Conservation (phyloP, 805 yeast genomes). For the Pichia scutulata region DNA sequence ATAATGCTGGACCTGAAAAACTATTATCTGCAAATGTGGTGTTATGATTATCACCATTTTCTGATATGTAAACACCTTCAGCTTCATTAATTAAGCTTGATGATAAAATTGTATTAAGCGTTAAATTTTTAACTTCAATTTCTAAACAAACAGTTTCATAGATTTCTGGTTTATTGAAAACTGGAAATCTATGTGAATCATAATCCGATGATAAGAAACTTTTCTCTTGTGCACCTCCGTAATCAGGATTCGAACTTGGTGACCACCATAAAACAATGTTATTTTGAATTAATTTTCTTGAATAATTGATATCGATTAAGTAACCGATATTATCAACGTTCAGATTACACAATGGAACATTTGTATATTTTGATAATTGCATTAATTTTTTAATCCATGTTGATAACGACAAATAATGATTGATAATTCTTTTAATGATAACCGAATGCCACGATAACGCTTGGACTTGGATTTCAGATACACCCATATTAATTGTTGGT, state of each 20-base stretch:
- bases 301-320: slow-evolving; percentile 79
- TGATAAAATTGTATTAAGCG: slow-evolving; percentile 79
- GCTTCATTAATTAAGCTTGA: slow-evolving; percentile 80
- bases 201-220: slow-evolving; percentile 36
- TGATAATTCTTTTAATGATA: slow-evolving; percentile 55
- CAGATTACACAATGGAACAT: slow-evolving; percentile 81
- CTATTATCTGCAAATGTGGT: slow-evolving; percentile 69
- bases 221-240: slow-evolving; percentile 74
- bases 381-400: slow-evolving; percentile 64
- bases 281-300: slow-evolving; percentile 59
- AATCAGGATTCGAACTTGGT: slow-evolving; percentile 67
- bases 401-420: slow-evolving; percentile 66
- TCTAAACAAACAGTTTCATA: slow-evolving; percentile 76
- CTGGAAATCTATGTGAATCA: slow-evolving; percentile 57
- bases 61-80: slow-evolving; percentile 75
- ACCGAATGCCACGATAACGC: slow-evolving; percentile 77
- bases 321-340: slow-evolving; percentile 70
- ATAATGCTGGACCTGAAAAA: slow-evolving; percentile 67
- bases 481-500: slow-evolving; percentile 56
- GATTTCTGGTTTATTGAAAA: slow-evolving; percentile 68
- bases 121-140: slow-evolving; percentile 66
- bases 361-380: slow-evolving; percentile 59
- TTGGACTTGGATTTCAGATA: slow-evolving; percentile 54
- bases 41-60: slow-evolving; percentile 25
- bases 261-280: slow-evolving; percentile 94